A percentile compares a stretch with the other conserved stretches of the same genome.
Evolutionary conservation across 2,329 filamentous ascomycete genomes (phyloP).

Genomic region (Bipolaris oryzae): DNA sequence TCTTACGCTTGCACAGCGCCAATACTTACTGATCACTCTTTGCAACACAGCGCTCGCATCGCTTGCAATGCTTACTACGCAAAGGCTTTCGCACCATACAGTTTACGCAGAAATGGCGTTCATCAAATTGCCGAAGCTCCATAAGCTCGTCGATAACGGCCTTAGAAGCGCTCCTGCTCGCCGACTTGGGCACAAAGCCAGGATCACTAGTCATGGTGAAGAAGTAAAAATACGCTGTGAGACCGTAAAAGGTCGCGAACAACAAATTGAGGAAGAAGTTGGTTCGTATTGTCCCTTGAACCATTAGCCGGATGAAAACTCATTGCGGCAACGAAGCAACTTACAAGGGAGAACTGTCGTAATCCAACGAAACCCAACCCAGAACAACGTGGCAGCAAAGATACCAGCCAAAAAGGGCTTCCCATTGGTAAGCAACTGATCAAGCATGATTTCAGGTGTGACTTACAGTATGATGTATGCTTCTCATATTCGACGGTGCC

Average conservation of each 20-base stretch:
- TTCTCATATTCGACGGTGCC: constrained; percentile 85
- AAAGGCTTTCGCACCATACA: constrained; percentile 95
- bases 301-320: constrained; percentile 37
- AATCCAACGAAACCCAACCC: constrained; percentile 77
- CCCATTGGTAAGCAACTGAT: constrained; percentile 15
- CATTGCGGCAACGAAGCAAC: constrained; percentile 28
- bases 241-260: constrained; percentile 67
- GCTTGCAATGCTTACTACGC: constrained; percentile 92
- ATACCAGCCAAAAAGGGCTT: constrained; percentile 93
- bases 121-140: constrained; percentile 85
- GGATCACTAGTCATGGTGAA: constrained; percentile 87
- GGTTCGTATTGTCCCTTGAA: constrained; percentile 65
- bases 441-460: neutral
- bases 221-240: constrained; percentile 85
- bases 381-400: constrained; percentile 85
- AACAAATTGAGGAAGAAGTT: constrained; percentile 78
- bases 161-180: constrained; percentile 87
- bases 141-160: constrained; percentile 87
- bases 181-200: constrained; percentile 89
- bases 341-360: constrained; percentile 74
- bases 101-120: constrained; percentile 88
- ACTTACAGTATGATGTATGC: constrained; percentile 84
- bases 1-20: neutral
- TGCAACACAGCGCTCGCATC: constrained; percentile 89
- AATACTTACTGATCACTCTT: constrained; percentile 90